These are phyloP conservation scores for Fusarium avenaceum DNA, from an alignment of 2,329 filamentous ascomycete genomes.

Conservation along the genomic window DNA sequence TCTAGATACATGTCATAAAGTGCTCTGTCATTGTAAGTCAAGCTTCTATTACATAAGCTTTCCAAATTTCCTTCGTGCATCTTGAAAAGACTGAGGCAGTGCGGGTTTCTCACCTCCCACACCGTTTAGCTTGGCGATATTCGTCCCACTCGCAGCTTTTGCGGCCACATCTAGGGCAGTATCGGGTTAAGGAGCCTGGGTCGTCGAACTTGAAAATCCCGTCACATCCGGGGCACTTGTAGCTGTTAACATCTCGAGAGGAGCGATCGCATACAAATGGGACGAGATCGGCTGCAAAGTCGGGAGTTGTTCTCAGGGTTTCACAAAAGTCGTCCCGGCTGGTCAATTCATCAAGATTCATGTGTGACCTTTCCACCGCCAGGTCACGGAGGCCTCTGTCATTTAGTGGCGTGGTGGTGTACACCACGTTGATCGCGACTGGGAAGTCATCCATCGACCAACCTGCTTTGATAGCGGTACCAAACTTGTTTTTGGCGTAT, in stretches of 20 bases:
- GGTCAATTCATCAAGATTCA: not conserved
- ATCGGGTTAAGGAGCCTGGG: not conserved
- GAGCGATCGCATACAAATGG: not conserved
- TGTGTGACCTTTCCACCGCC: not conserved
- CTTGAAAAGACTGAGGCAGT: no score
- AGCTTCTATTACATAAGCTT: no score
- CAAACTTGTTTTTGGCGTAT: not conserved
- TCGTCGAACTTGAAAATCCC: not conserved
- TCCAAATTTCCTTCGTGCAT: no score
- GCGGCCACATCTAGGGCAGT: not conserved
- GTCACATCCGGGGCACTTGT: not conserved
- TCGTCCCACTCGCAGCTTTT: no score
- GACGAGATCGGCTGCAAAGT: conserved; percentile 16
- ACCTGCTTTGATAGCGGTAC: not conserved
- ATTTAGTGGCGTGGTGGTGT: not conserved
- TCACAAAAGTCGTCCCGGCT: not conserved
- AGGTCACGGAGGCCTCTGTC: conserved; percentile 24
- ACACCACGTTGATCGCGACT: not conserved
- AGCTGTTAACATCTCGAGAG: not conserved
- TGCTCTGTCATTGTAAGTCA: no score
- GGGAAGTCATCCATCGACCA: conserved; percentile 20
- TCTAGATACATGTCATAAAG: no score
- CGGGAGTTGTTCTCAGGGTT: not conserved
- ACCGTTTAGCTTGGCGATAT: no score
- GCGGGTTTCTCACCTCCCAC: no score